Conservation (phyloP, 345 rosid species). For the Raphanus sativus region DNA sequence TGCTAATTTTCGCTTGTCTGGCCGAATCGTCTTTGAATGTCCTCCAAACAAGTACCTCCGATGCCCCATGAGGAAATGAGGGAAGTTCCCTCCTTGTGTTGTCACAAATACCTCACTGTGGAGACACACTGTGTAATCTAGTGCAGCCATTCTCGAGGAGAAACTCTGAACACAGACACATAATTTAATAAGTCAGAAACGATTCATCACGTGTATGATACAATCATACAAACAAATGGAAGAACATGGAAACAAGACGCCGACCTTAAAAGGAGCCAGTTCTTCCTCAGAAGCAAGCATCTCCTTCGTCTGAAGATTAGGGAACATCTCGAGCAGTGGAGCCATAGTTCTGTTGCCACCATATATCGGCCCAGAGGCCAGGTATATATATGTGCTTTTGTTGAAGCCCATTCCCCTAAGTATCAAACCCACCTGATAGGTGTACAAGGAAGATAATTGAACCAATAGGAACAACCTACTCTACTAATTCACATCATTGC, state of each 20-base stretch:
- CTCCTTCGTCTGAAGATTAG: slow-evolving; percentile 86
- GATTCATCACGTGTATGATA: not conserved
- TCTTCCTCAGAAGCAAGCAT: slow-evolving; percentile 79
- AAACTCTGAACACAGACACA: slow-evolving; percentile 59
- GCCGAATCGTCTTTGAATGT: slow-evolving; percentile 86
- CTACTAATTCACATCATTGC: slow-evolving; percentile 10
- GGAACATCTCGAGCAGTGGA: slow-evolving; percentile 92
- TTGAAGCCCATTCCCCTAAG: slow-evolving; percentile 98
- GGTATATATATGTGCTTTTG: slow-evolving; percentile 69
- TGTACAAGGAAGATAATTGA: slow-evolving; percentile 7
- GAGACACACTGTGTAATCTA: slow-evolving; percentile 98
- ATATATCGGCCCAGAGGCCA: slow-evolving; percentile 95
- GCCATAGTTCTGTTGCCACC: slow-evolving; percentile 84
- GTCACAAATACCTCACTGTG: slow-evolving; percentile 99
- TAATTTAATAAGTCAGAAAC: slow-evolving; percentile 26
- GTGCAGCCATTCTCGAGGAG: slow-evolving; percentile 99
- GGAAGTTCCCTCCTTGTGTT: slow-evolving; percentile 98
- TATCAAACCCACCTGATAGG: slow-evolving; percentile 88
- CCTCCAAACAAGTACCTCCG: slow-evolving; percentile 87
- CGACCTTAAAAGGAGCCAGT: slow-evolving; percentile 72
- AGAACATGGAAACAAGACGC: slow-evolving; percentile 21
- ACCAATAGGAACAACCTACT: not conserved
- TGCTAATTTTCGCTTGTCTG: slow-evolving; percentile 93
- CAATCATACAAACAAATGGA: slow-evolving; percentile 5
- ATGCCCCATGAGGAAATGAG: slow-evolving; percentile 97